These are phyloP conservation scores for Pseudozyma thailandica DNA, from an alignment of 1,284 basidiomycete species.

Conservation along the genomic window DNA sequence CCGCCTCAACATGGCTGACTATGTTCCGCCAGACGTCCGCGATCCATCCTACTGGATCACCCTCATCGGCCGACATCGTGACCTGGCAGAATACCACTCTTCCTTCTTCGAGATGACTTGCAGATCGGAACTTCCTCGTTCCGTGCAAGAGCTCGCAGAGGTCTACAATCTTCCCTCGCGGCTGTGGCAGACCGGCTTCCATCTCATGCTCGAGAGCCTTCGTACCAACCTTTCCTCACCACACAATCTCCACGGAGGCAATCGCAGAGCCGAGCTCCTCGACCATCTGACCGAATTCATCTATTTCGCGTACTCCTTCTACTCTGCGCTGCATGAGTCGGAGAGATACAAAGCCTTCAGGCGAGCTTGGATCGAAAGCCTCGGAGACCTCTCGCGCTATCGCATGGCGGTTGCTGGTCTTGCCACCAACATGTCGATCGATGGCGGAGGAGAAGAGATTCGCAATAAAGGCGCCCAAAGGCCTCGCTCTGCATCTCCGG, in stretches of 20 bases:
- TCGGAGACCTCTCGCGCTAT: slow-evolving; percentile 93
- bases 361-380: slow-evolving; percentile 90
- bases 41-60: slow-evolving; percentile 54
- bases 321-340: slow-evolving; percentile 88
- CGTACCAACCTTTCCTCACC: slow-evolving; percentile 76
- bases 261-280: slow-evolving; percentile 64
- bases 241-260: slow-evolving; percentile 67
- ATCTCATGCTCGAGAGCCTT: slow-evolving; percentile 87
- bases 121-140: slow-evolving; percentile 85
- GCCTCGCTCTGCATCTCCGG: slow-evolving; percentile 1
- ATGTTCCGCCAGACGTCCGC: slow-evolving; percentile 28
- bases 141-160: slow-evolving; percentile 84
- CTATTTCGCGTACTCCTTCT: slow-evolving; percentile 93
- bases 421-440: slow-evolving; percentile 54
- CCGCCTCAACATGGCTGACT: slow-evolving; percentile 24
- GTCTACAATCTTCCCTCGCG: slow-evolving; percentile 95
- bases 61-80: slow-evolving; percentile 68
- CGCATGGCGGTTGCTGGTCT: slow-evolving; percentile 84
- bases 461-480: slow-evolving; percentile 20
- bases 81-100: slow-evolving; percentile 87
- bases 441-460: slow-evolving; percentile 69
- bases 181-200: slow-evolving; percentile 90
- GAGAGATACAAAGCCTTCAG: slow-evolving; percentile 78
- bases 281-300: slow-evolving; percentile 90
- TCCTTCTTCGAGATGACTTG: slow-evolving; percentile 86